Evolutionary conservation across 805 yeast genomes (phyloP).

Genomic region (Cyberlindnera nakhonratchasimensis): DNA sequence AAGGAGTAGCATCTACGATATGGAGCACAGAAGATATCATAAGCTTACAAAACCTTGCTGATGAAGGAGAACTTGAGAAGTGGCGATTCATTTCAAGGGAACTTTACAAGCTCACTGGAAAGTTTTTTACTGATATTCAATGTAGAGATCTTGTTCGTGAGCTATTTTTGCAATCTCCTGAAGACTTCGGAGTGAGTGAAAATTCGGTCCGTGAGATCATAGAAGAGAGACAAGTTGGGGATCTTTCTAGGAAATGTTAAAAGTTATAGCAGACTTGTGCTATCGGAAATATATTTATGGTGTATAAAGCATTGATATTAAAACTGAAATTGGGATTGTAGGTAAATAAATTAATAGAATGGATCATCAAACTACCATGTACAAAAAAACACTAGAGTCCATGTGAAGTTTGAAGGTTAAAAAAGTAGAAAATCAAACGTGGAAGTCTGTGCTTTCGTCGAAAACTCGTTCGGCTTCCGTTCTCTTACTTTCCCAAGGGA

Average conservation of each 20-base stretch:
- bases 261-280: neutral
- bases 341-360: too few relatives aligned
- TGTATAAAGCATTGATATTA: too few relatives aligned
- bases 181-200: slow-evolving; percentile 52
- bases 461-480: slow-evolving; percentile 18
- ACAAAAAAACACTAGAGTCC: too few relatives aligned
- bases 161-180: slow-evolving; percentile 54
- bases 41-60: slow-evolving; percentile 50
- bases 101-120: slow-evolving; percentile 48
- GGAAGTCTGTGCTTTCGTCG: slow-evolving; percentile 17
- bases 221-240: neutral
- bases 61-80: slow-evolving; percentile 68
- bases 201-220: slow-evolving; percentile 30
- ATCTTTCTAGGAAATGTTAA: neutral
- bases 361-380: too few relatives aligned
- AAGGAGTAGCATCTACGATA: slow-evolving; percentile 66
- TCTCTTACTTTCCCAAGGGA: slow-evolving; percentile 27
- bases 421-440: slow-evolving; percentile 6
- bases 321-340: too few relatives aligned
- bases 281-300: too few relatives aligned
- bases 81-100: slow-evolving; percentile 65
- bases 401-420: too few relatives aligned
- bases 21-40: slow-evolving; percentile 58
- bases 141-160: slow-evolving; percentile 52
- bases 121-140: slow-evolving; percentile 47